Base-by-base conservation (phyloP, 305 asterid species). In the Fraxinus platypoda region DNA sequence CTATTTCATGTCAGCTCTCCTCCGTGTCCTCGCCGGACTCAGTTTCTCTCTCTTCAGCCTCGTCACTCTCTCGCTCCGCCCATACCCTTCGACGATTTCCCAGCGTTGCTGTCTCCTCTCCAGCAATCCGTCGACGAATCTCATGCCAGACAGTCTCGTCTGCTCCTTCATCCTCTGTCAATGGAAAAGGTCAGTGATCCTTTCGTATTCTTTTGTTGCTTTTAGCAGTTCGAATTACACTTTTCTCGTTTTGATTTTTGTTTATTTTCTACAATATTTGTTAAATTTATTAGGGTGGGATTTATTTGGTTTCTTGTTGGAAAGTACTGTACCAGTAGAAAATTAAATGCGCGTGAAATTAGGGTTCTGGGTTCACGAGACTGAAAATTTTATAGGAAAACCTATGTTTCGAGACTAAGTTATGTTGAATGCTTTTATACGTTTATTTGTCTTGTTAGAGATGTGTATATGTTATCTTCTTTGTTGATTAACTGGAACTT, bases 101-200 rank as follows among this genome's bases (percentile, higher is more conserved):
- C 76, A 80, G 86, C 68, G 83, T 79, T 76, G 84, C 79, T 31
- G 8, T 68, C 13, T 54, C 90, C 23, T 74, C 91, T 78, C 90
- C 91, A 79, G 85, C 83, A 80, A 84, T 80, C 80, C 81, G 90
- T 83, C 92, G 85, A 82, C 88, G 90, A 81, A 81, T 94, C 90
- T 86, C 91, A 34, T 93, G 97, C 90, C 98, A 90, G 84, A 21
- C 83, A 75, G 90, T 86, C 83, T 85, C 93, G 82, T 75, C 95
- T 82, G 86, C 90, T 71, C 83, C 91, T 19, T 72, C 90, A 30
- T 82, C 93, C 3, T 75, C 91, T 64, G 86, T 84, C 84, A 83
- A 80, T 75, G 88, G 59, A 68, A 93, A 91, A 88, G 91, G 97
- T 93, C n/a, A 64, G 31, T 6, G 76, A 1, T 21, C 35, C 74